These are phyloP conservation scores for Populus deltoides DNA, from an alignment of 345 rosid species.

Conservation along the genomic window DNA sequence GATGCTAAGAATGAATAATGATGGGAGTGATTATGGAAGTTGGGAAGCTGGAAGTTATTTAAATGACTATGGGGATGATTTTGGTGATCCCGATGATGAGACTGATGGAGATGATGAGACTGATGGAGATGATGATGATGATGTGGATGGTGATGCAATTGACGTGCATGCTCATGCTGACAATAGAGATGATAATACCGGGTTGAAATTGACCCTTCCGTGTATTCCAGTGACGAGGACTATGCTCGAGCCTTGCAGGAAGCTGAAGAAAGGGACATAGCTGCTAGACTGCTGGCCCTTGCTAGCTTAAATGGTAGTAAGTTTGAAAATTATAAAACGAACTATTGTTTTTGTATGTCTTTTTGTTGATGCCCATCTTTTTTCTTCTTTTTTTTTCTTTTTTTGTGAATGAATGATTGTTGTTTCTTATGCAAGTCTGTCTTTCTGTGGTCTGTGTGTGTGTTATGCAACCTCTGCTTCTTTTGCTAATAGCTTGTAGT, in stretches of 20 bases:
- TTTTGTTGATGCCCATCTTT: neutral
- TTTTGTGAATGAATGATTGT: neutral
- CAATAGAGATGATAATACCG: slow-evolving; percentile 26
- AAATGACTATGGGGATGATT: slow-evolving; percentile 60
- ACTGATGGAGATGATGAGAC: slow-evolving; percentile 32
- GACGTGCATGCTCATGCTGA: slow-evolving; percentile 56
- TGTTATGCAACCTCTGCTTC: slow-evolving; percentile 2
- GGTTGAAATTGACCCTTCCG: slow-evolving; percentile 49
- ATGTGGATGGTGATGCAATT: slow-evolving; percentile 45
- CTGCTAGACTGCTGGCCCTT: slow-evolving; percentile 73
- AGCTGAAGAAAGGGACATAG: slow-evolving; percentile 84
- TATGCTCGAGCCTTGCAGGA: slow-evolving; percentile 94
- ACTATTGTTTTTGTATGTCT: neutral
- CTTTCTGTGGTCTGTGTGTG: neutral
- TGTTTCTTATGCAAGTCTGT: neutral
- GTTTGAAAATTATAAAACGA: slow-evolving; percentile 19
- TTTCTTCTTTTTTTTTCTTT: neutral
- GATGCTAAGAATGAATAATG: slow-evolving; percentile 74
- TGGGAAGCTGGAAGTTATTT: slow-evolving; percentile 74
- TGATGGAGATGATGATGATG: slow-evolving; percentile 18
- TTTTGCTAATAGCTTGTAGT: slow-evolving; percentile 17
- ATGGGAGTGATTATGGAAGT: slow-evolving; percentile 72
- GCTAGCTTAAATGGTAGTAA: slow-evolving; percentile 61
- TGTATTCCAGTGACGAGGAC: slow-evolving; percentile 75
- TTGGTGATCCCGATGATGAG: slow-evolving; percentile 49